A percentile compares a stretch with the other conserved stretches of the same genome.
Conservation (phyloP, 2,329 filamentous ascomycete species). For the Fusarium denticulatum region DNA sequence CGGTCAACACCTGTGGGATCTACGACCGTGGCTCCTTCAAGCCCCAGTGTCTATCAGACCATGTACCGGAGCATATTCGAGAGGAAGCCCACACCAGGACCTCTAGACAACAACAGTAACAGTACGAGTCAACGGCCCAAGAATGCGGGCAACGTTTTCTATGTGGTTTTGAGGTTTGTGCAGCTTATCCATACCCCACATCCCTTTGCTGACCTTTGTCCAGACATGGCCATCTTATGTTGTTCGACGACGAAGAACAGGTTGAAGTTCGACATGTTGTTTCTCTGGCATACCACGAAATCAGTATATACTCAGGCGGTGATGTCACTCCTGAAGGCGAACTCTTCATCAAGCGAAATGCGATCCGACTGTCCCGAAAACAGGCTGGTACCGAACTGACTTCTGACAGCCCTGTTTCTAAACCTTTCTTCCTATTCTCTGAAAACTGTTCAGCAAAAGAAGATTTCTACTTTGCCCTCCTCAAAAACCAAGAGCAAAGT, state of each 20-base stretch:
- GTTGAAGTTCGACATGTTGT: conserved; percentile 97
- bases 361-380: conserved; percentile 80
- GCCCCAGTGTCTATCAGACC: conserved; percentile 94
- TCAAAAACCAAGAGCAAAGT: conserved; percentile 82
- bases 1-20: conserved; percentile 82
- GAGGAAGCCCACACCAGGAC: conserved; percentile 66
- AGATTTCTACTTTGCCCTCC: conserved; percentile 94
- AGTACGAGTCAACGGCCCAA: conserved; percentile 64
- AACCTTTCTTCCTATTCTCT: conserved; percentile 93
- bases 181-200: not conserved
- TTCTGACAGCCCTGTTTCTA: conserved; percentile 69
- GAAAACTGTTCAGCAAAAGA: conserved; percentile 97
- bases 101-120: conserved; percentile 60
- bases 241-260: conserved; percentile 96
- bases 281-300: conserved; percentile 85
- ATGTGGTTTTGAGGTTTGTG: conserved; percentile 78
- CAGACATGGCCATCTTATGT: conserved; percentile 94
- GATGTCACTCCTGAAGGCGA: conserved; percentile 87
- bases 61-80: conserved; percentile 99
- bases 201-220: conserved; percentile 15
- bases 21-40: conserved; percentile 77
- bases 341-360: conserved; percentile 94
- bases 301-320: conserved; percentile 85
- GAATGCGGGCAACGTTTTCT: conserved; percentile 88
- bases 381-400: conserved; percentile 62